These are phyloP conservation scores for Cinnamomum chago DNA, from an alignment of 164 flowering plant genomes.

Conservation along the genomic window DNA sequence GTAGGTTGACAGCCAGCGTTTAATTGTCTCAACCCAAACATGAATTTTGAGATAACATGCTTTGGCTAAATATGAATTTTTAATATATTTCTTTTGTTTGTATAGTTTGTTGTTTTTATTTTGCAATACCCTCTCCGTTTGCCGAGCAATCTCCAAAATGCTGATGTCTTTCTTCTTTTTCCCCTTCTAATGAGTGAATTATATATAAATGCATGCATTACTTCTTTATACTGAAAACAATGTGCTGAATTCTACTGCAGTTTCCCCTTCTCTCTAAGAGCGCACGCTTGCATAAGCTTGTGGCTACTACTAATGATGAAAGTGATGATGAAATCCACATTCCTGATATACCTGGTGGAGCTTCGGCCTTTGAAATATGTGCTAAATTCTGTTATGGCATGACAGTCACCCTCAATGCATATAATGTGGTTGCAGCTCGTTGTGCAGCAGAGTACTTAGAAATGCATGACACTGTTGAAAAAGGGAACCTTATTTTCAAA, in stretches of 20 bases:
- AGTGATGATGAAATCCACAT: conserved; percentile 51
- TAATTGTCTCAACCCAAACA: too few relatives aligned
- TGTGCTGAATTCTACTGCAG: conserved; percentile 34
- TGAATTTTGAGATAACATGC: too few relatives aligned
- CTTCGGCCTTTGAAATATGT: conserved; percentile 82
- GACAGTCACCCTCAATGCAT: conserved; percentile 80
- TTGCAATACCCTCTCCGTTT: too few relatives aligned
- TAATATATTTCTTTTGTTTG: too few relatives aligned
- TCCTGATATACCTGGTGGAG: conserved; percentile 86
- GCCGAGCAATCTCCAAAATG: too few relatives aligned
- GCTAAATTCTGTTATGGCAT: conserved; percentile 96
- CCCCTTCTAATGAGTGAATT: too few relatives aligned
- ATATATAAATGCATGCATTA: neutral
- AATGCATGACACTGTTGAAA: conserved; percentile 83
- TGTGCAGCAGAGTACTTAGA: conserved; percentile 94
- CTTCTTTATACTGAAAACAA: neutral
- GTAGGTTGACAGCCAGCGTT: too few relatives aligned
- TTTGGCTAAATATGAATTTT: too few relatives aligned
- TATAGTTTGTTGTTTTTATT: too few relatives aligned
- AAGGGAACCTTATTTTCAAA: conserved; percentile 82
- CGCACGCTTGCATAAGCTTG: conserved; percentile 63
- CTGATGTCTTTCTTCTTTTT: too few relatives aligned
- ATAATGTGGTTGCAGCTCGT: conserved; percentile 70
- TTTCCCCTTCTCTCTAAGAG: conserved; percentile 95
- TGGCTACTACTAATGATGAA: conserved; percentile 41